Evolutionary conservation across 2,329 filamentous ascomycete species (phyloP).

Genomic region (Hypoxylon sp.): DNA sequence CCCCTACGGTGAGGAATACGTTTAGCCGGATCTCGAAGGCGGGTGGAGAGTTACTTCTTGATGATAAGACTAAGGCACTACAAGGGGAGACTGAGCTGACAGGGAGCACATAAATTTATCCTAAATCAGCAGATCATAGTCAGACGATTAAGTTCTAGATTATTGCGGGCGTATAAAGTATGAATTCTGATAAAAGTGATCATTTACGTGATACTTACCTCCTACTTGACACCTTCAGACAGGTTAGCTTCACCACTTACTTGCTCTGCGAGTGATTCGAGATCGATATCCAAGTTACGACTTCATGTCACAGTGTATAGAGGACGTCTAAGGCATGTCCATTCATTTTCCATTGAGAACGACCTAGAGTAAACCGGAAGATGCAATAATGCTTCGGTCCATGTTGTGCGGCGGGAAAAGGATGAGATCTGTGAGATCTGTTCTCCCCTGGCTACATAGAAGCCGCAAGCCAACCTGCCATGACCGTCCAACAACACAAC

Average conservation of each 20-base stretch:
- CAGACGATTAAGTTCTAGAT: neutral
- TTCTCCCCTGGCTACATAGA: slow-evolving; percentile 47
- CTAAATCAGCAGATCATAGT: neutral
- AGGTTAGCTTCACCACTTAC: neutral
- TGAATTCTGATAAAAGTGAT: neutral
- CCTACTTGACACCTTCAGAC: neutral
- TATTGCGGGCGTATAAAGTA: neutral
- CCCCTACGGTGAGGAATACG: slow-evolving; percentile 56
- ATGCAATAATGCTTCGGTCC: slow-evolving; percentile 53
- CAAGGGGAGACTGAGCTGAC: neutral
- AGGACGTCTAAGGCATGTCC: slow-evolving; percentile 41
- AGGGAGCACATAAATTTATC: neutral
- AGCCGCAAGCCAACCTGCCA: slow-evolving; percentile 51
- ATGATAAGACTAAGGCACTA: slow-evolving; percentile 43
- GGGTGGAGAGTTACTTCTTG: slow-evolving; percentile 62
- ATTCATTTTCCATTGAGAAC: slow-evolving; percentile 54
- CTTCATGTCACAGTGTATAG: slow-evolving; percentile 30
- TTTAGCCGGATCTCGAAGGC: slow-evolving; percentile 66
- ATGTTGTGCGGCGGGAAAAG: slow-evolving; percentile 46
- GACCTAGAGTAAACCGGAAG: slow-evolving; percentile 55
- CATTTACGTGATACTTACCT: neutral
- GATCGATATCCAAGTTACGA: neutral
- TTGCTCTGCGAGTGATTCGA: neutral
- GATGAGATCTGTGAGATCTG: slow-evolving; percentile 41
- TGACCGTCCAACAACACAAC: slow-evolving; percentile 53